phyloP scores from a whole-genome alignment of 768 basidiomycete genomes.

The Serendipita sp. region DNA sequence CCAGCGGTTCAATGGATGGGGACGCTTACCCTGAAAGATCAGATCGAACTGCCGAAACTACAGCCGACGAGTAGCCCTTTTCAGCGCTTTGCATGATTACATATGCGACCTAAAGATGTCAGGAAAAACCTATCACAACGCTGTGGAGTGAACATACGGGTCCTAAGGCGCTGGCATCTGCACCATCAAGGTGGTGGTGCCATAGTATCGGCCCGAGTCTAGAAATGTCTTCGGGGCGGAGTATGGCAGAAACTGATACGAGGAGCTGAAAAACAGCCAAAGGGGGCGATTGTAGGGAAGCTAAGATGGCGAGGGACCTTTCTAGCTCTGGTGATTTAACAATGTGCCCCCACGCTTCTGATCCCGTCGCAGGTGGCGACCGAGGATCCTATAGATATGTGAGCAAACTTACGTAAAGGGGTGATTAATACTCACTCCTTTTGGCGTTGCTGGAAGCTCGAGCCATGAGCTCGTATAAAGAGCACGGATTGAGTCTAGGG shows the following conservation, averaged over 20 bases:
- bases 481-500: slow-evolving; percentile 30
- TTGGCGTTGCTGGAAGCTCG: neutral
- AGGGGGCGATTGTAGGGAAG: slow-evolving; percentile 32
- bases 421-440: neutral
- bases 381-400: neutral
- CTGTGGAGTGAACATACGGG: slow-evolving; percentile 28
- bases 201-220: slow-evolving; percentile 42
- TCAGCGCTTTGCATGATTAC: slow-evolving; percentile 61
- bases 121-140: neutral
- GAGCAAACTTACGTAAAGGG: neutral
- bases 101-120: slow-evolving; percentile 32
- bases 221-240: slow-evolving; percentile 35
- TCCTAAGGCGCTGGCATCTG: slow-evolving; percentile 26
- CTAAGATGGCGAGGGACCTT: slow-evolving; percentile 18
- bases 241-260: slow-evolving; percentile 42
- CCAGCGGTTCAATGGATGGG: neutral
- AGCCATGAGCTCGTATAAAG: slow-evolving; percentile 34
- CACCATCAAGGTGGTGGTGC: slow-evolving; percentile 32
- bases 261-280: slow-evolving; percentile 38
- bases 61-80: slow-evolving; percentile 34
- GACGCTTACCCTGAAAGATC: slow-evolving; percentile 40
- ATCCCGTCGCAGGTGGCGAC: neutral
- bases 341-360: neutral
- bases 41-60: slow-evolving; percentile 31
- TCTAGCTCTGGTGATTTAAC: neutral